Base-by-base conservation (phyloP, 148 eudicot genomes). In the Arbutus unedo region DNA sequence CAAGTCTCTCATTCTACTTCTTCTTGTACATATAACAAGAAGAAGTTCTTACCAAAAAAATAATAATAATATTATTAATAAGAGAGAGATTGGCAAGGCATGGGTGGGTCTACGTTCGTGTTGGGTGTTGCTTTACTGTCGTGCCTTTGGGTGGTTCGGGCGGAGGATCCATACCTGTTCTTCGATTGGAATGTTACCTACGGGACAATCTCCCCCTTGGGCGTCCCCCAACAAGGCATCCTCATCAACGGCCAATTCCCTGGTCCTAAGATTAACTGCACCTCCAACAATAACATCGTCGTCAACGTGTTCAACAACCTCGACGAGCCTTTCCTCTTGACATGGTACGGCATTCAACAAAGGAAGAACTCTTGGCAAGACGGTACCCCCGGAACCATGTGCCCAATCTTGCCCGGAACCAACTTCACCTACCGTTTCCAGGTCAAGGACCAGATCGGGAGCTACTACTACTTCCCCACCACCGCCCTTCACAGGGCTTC, bases 311-410 rank as follows among this genome's bases (percentile, higher is more conserved):
- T 82, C 60, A 86, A 86, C 57, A 9, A 78, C 8, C 77, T 86
- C 31, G 85, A 86, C 41, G 88, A 86, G 85, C 85, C 88, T 11
- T 70, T 86, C 19, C 85, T 86, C 38, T 13, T 86, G 45, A 82
- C 85, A 5, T 86, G 85, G 85, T 54, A 75, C 8, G 88, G 88
- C 4, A 60, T 86, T 19, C 86, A 86, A 45, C 86, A 86, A 4
- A 86, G 88, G 86, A 86, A 86, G 76, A 81, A 86, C 78, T 87
- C 86, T 3, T 87, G 86, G 86, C 82, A 81, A 23, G 88, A 87
- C 41, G 88, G 88, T 4, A 81, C 80, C 25, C n/a, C 59, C 0
- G 88, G 86, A 3, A 84, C 84, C 49, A 87, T 57, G 78, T 87
- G 88, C 59, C 88, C 88, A 31, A 87, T 87, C 49, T 56, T 18